Conservation (phyloP, 129 eudicot species). For the Lonicera japonica region DNA sequence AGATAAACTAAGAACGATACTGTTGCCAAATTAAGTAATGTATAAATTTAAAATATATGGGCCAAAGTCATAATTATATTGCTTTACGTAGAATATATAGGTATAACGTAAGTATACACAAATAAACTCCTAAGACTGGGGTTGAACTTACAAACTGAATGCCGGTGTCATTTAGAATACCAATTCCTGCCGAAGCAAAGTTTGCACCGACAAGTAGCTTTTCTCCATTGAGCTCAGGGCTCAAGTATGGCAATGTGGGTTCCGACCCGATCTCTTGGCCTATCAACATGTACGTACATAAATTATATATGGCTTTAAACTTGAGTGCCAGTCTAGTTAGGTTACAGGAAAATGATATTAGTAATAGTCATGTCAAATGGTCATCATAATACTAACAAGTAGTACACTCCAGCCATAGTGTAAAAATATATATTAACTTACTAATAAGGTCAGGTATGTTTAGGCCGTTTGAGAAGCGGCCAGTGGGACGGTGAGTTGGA, state of each 20-base stretch:
- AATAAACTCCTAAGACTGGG: no score
- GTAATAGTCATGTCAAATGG: no score
- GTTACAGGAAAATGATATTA: no score
- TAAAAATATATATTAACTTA: slow-evolving; percentile 17
- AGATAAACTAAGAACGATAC: no score
- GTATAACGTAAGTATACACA: no score
- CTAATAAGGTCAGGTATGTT: slow-evolving; percentile 75
- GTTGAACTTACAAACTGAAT: slow-evolving; percentile 59
- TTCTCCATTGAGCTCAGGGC: slow-evolving; percentile 49
- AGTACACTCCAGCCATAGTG: no score
- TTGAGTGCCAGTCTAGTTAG: no score
- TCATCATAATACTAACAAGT: no score
- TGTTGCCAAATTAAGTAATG: no score
- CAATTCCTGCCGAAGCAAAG: slow-evolving; percentile 78
- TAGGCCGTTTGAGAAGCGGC: slow-evolving; percentile 70
- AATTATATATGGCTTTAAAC: not conserved
- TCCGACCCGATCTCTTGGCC: slow-evolving; percentile 57
- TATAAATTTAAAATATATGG: no score
- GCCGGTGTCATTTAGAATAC: slow-evolving; percentile 71
- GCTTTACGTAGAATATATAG: no score
- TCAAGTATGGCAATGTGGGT: slow-evolving; percentile 55
- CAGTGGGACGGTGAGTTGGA: slow-evolving; percentile 60
- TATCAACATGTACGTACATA: slow-evolving; percentile 4
- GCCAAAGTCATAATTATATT: no score
- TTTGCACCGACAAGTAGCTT: slow-evolving; percentile 63